Base-by-base conservation (phyloP, 169 alveolate genomes). In the Cryptosporidium ubiquitum region DNA sequence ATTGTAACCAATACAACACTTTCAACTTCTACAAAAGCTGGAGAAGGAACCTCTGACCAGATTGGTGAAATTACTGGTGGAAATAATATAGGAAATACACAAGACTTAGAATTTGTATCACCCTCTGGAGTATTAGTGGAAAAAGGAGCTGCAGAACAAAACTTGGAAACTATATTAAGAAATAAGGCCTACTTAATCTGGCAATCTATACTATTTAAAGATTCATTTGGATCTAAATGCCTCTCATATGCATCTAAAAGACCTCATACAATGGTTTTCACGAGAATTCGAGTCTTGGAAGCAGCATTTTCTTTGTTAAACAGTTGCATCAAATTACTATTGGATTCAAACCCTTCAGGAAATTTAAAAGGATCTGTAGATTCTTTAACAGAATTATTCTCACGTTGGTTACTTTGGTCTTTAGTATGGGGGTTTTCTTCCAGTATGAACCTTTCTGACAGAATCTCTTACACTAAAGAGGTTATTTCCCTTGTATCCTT, bases 251-350 rank as follows among this genome's bases (percentile, higher is more conserved):
- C 97, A 0, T 86, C 74, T 64, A 91, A 92, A 68, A 84, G 85
- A 64, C 93, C 94, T 20, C 99, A 97, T 92, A 95, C 96, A 47
- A 97, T 97, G 99, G 96, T 96, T 29, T 97, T 95, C 91, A 97
- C 99, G 1, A 91, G 92, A 74, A 96, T 97, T 31, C 91, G 98
- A 69, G 97, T 95, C 5, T 33, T 97, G 18, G 98, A 97, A 74
- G 93, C 97, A 49, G 92, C 95, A 92, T 95, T 96, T 85, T 96
- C 98, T 0, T 86, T 97, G 60, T 68, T 97, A 16, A 86, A 97
- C 73, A 95, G 74, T 14, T 74, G 84, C 52, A 69, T 86, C 9
- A 49, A 52, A 20, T 26, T 47, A 5, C 16, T 69, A 9, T 66
- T 79, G n/a, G 68, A 51, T 18, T 79, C 75, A 0, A 61, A 79